phyloP scores from a whole-genome alignment of 176 grass and related monocot genomes.

The Hordeum vulgare region DNA sequence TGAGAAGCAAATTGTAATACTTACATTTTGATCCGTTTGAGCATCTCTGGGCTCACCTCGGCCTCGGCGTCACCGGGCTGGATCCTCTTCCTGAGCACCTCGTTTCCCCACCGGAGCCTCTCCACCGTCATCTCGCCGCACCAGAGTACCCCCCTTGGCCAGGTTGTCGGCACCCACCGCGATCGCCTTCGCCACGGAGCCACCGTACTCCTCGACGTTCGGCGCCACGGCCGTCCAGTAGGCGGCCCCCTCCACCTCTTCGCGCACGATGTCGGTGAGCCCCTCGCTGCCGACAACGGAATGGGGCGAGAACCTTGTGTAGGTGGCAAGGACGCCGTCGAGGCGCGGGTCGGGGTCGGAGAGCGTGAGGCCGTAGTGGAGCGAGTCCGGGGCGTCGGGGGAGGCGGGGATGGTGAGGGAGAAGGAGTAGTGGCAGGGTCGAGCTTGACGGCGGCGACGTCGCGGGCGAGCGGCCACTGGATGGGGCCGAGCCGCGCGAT shows the following conservation, averaged over 20 bases:
- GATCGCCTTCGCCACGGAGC: constrained; percentile 48
- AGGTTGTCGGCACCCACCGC: constrained; percentile 46
- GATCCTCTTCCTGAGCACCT: constrained; percentile 58
- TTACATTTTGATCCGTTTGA: constrained; percentile 74
- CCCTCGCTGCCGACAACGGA: constrained; percentile 26
- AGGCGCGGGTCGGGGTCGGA: constrained; percentile 35
- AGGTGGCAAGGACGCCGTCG: constrained; percentile 30
- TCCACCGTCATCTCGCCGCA: constrained; percentile 71
- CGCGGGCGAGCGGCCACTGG: constrained; percentile 71
- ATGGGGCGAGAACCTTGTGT: constrained; percentile 62
- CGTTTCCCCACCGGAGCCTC: constrained; percentile 65
- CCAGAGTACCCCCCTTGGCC: constrained; percentile 64
- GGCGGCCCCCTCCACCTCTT: constrained; percentile 51
- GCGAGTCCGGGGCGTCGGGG: constrained; percentile 31
- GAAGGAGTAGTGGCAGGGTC: constrained; percentile 75
- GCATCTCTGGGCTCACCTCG: constrained; percentile 61
- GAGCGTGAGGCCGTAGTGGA: constrained; percentile 78
- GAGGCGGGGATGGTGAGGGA: constrained; percentile 59
- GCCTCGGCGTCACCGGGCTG: constrained; percentile 30
- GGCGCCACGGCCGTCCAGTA: constrained; percentile 85
- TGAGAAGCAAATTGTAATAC: accelerated
- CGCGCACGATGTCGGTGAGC: constrained; percentile 28
- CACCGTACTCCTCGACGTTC: constrained; percentile 72
- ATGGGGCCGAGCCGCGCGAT: constrained; percentile 36
- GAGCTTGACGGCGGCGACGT: constrained; percentile 69